Conservation (phyloP, 2,329 filamentous ascomycete genomes). For the Trichoderma sp. region DNA sequence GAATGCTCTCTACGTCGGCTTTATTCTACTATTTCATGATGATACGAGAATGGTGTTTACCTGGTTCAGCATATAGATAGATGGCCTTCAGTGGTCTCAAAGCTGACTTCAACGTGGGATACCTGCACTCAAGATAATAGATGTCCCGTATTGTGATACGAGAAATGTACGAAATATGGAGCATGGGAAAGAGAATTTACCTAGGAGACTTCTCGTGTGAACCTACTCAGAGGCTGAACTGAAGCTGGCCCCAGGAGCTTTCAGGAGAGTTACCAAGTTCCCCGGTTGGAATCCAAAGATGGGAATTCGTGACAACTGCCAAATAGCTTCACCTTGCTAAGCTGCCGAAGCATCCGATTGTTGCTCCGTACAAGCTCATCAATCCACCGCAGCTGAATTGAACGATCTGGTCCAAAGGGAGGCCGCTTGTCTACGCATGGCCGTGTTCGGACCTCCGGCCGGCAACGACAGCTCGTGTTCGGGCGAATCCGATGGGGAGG, state of each 20-base stretch:
- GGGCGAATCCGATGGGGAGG: not conserved
- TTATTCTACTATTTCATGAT: not conserved
- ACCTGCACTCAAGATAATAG: not conserved
- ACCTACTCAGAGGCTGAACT: not conserved
- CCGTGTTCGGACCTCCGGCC: not conserved
- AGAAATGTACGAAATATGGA: not conserved
- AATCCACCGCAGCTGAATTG: not conserved
- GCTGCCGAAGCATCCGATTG: not conserved
- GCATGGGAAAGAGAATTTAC: not conserved
- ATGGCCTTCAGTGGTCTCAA: not conserved
- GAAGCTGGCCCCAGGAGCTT: not conserved
- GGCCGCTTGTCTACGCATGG: not conserved
- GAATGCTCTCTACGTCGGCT: not conserved
- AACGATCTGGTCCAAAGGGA: not conserved
- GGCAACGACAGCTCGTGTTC: not conserved
- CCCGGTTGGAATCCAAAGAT: not conserved
- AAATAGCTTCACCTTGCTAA: not conserved
- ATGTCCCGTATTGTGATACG: not conserved
- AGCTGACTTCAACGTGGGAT: fast-evolving
- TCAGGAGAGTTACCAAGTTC: not conserved
- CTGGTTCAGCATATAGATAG: not conserved
- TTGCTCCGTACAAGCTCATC: not conserved
- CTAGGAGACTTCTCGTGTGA: not conserved
- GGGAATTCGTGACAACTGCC: not conserved
- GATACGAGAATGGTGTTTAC: not conserved